phyloP scores from a whole-genome alignment of 2,329 filamentous ascomycete genomes.

The Davidsoniella eucalypti region DNA sequence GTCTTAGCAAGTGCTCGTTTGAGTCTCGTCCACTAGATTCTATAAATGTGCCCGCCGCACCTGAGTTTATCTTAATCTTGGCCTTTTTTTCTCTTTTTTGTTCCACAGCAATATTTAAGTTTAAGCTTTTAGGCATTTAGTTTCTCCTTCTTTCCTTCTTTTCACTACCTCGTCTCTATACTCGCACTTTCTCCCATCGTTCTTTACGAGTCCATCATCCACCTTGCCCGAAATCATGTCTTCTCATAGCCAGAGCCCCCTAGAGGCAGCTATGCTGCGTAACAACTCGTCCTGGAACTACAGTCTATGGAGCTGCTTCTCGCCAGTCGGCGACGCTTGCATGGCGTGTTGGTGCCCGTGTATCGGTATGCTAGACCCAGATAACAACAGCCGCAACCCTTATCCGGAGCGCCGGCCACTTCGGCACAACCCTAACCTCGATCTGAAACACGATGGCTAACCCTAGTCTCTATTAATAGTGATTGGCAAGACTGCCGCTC shows the following conservation, averaged over 20 bases:
- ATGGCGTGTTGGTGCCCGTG: conserved; percentile 27
- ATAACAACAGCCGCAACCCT: neutral
- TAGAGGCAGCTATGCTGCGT: neutral
- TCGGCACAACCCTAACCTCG: neutral
- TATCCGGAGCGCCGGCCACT: neutral
- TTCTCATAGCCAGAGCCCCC: neutral
- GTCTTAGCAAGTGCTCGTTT: neutral
- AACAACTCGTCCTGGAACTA: conserved; percentile 20
- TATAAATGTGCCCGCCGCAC: neutral
- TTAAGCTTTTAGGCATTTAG: too few relatives aligned
- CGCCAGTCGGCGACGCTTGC: conserved; percentile 23
- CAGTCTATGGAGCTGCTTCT: conserved; percentile 24
- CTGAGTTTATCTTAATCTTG: too few relatives aligned
- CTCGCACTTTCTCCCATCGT: too few relatives aligned
- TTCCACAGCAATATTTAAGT: too few relatives aligned
- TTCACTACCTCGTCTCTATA: too few relatives aligned
- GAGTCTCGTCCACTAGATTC: neutral
- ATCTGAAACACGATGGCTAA: neutral
- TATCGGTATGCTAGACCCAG: conserved; percentile 22
- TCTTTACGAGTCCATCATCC: too few relatives aligned
- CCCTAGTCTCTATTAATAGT: conserved; percentile 19
- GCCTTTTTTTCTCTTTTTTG: too few relatives aligned
- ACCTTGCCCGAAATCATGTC: too few relatives aligned
- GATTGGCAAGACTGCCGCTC: conserved; percentile 27
- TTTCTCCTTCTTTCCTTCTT: too few relatives aligned